Evolutionary conservation across 2,329 filamentous ascomycete genomes (phyloP), one percentile per base, ranked within the genome.

Genomic region (Colletotrichum echinochloae): DNA sequence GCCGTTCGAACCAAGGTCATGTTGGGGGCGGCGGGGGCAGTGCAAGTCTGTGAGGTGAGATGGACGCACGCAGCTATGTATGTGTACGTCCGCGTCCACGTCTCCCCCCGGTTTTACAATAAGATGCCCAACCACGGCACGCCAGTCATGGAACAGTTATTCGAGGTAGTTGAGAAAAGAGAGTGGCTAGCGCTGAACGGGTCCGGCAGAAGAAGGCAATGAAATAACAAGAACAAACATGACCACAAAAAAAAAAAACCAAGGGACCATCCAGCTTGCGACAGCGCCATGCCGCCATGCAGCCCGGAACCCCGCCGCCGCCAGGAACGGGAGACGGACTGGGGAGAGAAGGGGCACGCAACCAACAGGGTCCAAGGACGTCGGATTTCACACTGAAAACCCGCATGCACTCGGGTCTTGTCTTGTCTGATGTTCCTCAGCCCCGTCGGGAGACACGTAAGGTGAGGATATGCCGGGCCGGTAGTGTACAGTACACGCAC

Each of bases 281-380:
- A 66, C 67, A 66, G 56, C 63, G 63, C 66, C 66, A 70, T 70
- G 63, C 63, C 67, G 67, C 67, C 67, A 66, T 66, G 67, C 35
- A 70, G 63, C 67, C 66, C 63, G 56, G 56, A 66, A 57, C 49
- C 56, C 63, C 67, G 56, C 63, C 67, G 56, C 63, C 66, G 54
- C 63, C 39, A 35, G 66, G 44, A 56, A 41, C 44, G 41, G 56
- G 55, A 52, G 46, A 49, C 66, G 37, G 55, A 49, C 55, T 54
- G 26, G 48, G 26, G 66, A 52, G 30, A 8, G 57, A n/a, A n/a
- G 56, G 67, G 63, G 63, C 63, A 44, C 67, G 67, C 67, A 70
- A 66, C 63, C 67, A 66, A 66, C 67, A 66, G 63, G 63, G 67
- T 66, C 63, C 67, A 70, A 70, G 51, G 30, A 37, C 54, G 37